Percentiles rank a stretch among this genome's conserved stretches.
phyloP scores from a whole-genome alignment of 495 filamentous ascomycete species.

The Clavariopsis aquatica region DNA sequence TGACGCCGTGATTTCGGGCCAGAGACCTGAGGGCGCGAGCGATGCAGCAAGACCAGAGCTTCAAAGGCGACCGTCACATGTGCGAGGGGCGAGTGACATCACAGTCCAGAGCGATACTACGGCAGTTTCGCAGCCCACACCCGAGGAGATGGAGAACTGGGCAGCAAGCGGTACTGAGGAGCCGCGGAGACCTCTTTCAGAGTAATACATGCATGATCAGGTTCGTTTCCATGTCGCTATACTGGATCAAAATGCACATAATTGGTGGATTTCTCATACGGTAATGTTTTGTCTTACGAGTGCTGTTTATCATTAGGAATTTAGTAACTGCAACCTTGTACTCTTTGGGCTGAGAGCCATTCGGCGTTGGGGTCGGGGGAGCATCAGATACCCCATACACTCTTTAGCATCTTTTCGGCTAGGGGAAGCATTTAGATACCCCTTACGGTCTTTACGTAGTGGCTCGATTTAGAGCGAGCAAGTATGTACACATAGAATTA shows the following conservation, averaged over 20 bases:
- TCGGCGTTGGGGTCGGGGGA: not conserved
- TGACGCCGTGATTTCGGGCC: conserved; percentile 7
- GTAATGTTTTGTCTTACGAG: not conserved
- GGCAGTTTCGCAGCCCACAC: conserved; percentile 19
- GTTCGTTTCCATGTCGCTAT: not conserved
- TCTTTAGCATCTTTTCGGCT: not conserved
- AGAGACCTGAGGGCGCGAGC: not conserved
- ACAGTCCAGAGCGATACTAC: conserved; percentile 25
- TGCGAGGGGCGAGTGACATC: conserved; percentile 21
- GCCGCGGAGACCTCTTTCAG: conserved; percentile 21
- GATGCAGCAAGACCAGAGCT: not conserved
- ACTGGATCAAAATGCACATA: not conserved
- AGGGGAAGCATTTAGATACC: too few species aligned
- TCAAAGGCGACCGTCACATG: conserved; percentile 12
- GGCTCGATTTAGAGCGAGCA: not conserved
- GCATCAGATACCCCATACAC: conserved; percentile 11
- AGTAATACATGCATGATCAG: not conserved
- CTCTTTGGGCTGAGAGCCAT: not conserved
- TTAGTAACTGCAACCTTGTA: not conserved
- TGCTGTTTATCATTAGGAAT: not conserved
- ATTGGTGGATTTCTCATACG: not conserved
- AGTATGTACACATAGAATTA: not conserved
- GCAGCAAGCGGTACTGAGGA: conserved; percentile 1
- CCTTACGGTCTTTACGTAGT: too few species aligned
- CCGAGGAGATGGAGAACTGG: conserved; percentile 27